phyloP scores from a whole-genome alignment of 805 yeast genomes.

The Komagataella pastoris region DNA sequence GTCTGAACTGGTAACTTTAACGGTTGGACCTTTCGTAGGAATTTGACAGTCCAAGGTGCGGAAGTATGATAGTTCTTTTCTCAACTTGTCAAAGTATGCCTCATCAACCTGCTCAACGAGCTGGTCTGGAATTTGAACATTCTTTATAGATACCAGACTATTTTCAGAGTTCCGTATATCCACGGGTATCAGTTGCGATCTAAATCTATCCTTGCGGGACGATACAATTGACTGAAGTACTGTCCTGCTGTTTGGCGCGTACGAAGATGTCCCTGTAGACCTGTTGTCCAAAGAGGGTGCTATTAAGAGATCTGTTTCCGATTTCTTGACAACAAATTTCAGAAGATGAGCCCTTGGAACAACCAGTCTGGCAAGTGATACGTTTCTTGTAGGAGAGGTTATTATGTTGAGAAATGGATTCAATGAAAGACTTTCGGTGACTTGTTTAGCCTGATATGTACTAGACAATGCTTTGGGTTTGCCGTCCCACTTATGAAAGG shows the following conservation, averaged over 20 bases:
- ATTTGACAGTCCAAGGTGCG: not conserved
- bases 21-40: not conserved
- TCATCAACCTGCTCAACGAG: not conserved
- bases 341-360: not conserved
- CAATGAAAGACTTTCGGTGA: not conserved
- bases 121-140: not conserved
- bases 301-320: not conserved
- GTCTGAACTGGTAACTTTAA: not conserved
- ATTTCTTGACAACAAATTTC: not conserved
- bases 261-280: not conserved
- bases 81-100: not conserved
- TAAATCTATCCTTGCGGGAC: not conserved
- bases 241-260: slow-evolving; percentile 9
- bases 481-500: slow-evolving; percentile 8
- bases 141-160: not conserved
- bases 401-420: not conserved
- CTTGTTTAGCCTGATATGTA: not conserved
- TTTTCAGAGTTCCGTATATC: not conserved
- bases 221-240: not conserved
- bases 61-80: not conserved
- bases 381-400: not conserved
- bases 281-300: not conserved
- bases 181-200: not conserved
- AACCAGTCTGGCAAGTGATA: not conserved
- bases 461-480: slow-evolving; percentile 6